These are phyloP conservation scores for Tagetes patula DNA, from an alignment of 129 eudicot genomes.

Conservation along the genomic window DNA sequence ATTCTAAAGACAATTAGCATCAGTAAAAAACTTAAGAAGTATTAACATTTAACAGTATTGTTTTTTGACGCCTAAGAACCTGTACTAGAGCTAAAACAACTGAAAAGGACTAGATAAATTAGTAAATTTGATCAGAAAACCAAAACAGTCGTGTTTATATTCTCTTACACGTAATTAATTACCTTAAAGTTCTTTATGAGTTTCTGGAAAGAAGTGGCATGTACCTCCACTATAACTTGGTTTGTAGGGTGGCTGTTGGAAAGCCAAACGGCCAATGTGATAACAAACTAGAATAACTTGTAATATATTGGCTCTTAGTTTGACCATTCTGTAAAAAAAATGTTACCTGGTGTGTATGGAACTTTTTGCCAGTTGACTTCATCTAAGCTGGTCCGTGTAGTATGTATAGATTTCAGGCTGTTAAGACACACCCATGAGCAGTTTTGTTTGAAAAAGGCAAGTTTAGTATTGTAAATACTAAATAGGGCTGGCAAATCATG, in stretches of 20 bases:
- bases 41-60: neutral
- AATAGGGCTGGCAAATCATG: no score
- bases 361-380: neutral
- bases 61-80: neutral
- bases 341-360: neutral
- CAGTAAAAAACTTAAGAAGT: neutral
- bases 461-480: neutral
- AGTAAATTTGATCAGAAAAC: constrained; percentile 2
- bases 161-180: neutral
- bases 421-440: neutral
- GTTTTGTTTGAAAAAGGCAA: neutral
- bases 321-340: neutral
- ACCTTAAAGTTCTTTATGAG: neutral
- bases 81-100: neutral
- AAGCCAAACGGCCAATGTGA: constrained; percentile 3
- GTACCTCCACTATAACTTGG: neutral
- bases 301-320: neutral
- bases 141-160: neutral
- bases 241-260: neutral
- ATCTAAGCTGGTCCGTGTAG: neutral
- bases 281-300: neutral
- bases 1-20: neutral
- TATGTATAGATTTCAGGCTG: neutral
- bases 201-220: neutral
- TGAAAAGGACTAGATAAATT: neutral